Evolutionary conservation across 139 green algal genomes (phyloP), one percentile per base, ranked within the genome.

Genomic region (Micractinium sp.): DNA sequence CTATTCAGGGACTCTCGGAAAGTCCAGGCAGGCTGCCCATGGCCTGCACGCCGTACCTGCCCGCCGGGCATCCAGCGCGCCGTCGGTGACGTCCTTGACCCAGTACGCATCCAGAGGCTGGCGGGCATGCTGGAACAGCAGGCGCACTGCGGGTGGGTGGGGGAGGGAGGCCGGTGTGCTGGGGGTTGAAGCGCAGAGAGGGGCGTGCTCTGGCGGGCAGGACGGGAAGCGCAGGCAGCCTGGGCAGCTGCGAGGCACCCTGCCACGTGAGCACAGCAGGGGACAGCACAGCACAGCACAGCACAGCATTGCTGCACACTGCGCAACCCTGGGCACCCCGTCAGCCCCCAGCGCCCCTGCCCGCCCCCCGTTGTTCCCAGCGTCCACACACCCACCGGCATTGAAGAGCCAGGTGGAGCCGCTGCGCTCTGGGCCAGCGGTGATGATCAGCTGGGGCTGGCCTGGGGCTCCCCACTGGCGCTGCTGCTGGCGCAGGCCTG

Each of bases 361-460:
- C 63, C 14, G 20, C 63, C 63, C 63, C 9, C n/a, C n/a, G n/a
- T n/a, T n/a, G n/a, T n/a, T 2, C 63, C 22, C 63, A 25, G 63
- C 14, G 20, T 23, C 63, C 63, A 3, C 75, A 60, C 33, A 29
- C 18, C 33, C 33, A 80, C 74, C 74, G 41, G 75, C 90, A 78
- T 93, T 93, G 88, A 87, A 93, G 9, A 93, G 85, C 90, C 90
- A 93, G 18, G 90, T 93, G 73, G 87, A 92, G 53, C 90, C 90
- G 0, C 87, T 92, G 38, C 90, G 60, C 75, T 93, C 90, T 56
- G 90, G 90, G 3, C 90, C 90, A 87, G 88, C 87, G 2, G 67
- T 53, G 9, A 89, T 69, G 12, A 89, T 83, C 9, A 89, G 47
- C 76, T 74, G 85, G 12, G 69, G 56, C 27, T 47, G 78, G 1